Evolutionary conservation across 2,329 filamentous ascomycete genomes (phyloP).

Genomic region (Pseudogymnoascus verrucosus): DNA sequence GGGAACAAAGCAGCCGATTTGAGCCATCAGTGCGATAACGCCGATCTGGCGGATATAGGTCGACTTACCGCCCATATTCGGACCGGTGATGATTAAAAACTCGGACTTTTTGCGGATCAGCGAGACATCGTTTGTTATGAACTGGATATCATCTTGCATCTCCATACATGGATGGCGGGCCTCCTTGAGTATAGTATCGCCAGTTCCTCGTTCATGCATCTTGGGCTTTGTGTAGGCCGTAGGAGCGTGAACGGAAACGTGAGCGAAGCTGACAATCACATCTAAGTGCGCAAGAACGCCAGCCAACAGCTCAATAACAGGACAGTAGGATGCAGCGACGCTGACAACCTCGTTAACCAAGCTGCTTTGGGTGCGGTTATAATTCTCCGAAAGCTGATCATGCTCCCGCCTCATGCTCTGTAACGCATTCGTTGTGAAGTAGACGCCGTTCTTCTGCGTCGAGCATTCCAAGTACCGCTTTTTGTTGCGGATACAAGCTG

Average conservation of each 20-base stretch:
- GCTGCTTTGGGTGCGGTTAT: constrained; percentile 87
- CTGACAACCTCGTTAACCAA: constrained; percentile 87
- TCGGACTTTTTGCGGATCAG: constrained; percentile 71
- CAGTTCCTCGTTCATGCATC: constrained; percentile 80
- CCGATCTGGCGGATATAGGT: constrained; percentile 97
- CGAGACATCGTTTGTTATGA: constrained; percentile 94
- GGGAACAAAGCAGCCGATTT: constrained; percentile 93
- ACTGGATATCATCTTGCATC: constrained; percentile 96
- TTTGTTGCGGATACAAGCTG: constrained; percentile 87
- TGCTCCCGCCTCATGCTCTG: constrained; percentile 79
- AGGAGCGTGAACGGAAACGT: constrained; percentile 87
- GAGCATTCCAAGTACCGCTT: constrained; percentile 87
- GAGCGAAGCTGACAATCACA: constrained; percentile 88
- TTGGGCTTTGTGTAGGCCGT: constrained; percentile 84
- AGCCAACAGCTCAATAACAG: constrained; percentile 82
- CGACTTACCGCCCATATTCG: constrained; percentile 98
- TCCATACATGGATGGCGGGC: constrained; percentile 96
- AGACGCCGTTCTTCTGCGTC: constrained; percentile 98
- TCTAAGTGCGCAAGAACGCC: constrained; percentile 87
- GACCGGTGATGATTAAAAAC: constrained; percentile 93
- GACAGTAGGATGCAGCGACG: constrained; percentile 90
- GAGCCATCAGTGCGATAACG: constrained; percentile 94
- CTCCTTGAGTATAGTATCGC: constrained; percentile 83
- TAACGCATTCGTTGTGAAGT: constrained; percentile 83
- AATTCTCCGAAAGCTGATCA: constrained; percentile 87